Conservation (phyloP, 2,329 filamentous ascomycete species). For the Dactylellina haptotyla region DNA sequence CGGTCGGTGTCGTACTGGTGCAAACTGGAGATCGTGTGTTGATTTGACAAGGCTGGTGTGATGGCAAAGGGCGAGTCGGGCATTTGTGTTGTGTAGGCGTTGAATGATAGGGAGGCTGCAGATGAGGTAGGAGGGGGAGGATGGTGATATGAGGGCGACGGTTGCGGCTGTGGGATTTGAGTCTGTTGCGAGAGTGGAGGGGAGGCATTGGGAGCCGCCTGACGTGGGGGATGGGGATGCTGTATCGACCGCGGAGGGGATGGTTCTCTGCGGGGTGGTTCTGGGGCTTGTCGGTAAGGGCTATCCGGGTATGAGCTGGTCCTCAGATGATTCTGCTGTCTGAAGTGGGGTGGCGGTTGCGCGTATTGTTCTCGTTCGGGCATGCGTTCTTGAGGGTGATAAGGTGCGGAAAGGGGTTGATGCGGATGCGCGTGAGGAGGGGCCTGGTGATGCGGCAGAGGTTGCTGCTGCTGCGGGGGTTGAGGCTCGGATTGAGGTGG, state of each 20-base stretch:
- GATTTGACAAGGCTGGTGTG: slow-evolving; percentile 58
- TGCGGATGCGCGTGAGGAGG: slow-evolving; percentile 20
- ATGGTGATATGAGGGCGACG: slow-evolving; percentile 56
- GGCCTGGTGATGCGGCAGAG: background rate
- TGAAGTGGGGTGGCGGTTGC: slow-evolving; percentile 35
- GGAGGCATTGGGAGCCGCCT: slow-evolving; percentile 24
- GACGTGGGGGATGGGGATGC: slow-evolving; percentile 18
- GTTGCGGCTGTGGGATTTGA: slow-evolving; percentile 34
- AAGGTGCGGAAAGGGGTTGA: slow-evolving; percentile 1
- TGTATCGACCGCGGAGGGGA: slow-evolving; percentile 28
- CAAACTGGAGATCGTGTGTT: slow-evolving; percentile 59
- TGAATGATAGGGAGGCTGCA: slow-evolving; percentile 56
- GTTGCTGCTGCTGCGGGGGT: slow-evolving; percentile 10
- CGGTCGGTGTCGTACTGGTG: slow-evolving; percentile 62
- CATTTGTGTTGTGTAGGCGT: slow-evolving; percentile 57
- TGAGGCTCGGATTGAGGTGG: slow-evolving; percentile 31
- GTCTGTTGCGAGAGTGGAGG: slow-evolving; percentile 34
- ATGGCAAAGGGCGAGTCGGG: slow-evolving; percentile 58
- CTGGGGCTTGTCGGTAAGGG: slow-evolving; percentile 35
- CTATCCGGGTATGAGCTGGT: slow-evolving; percentile 47
- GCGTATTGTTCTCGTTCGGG: slow-evolving; percentile 38
- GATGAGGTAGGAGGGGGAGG: slow-evolving; percentile 54
- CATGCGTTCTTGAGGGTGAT: slow-evolving; percentile 38
- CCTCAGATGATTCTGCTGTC: slow-evolving; percentile 36
- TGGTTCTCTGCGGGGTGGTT: slow-evolving; percentile 44